Conservation (phyloP, 1,139 yeast species). For the Yamadazyma dushanensis region DNA sequence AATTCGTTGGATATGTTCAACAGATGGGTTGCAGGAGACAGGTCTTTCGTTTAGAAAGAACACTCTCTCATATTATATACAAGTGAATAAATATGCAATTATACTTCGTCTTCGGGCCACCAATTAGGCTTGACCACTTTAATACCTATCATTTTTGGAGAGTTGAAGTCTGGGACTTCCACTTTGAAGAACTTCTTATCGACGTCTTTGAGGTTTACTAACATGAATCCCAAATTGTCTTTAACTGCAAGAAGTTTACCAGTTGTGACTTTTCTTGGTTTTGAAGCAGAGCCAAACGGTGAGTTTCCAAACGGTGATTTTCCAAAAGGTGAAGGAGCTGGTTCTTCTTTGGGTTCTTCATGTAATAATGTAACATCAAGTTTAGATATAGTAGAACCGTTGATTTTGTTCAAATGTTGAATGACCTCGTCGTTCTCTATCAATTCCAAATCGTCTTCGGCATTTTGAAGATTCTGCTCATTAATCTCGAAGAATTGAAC, state of each 20-base stretch:
- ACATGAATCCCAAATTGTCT: constrained; percentile 68
- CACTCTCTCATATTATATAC: too few species aligned
- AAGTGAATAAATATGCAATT: too few species aligned
- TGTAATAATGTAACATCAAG: constrained; percentile 25
- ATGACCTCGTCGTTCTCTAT: constrained; percentile 20
- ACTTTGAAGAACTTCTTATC: constrained; percentile 31
- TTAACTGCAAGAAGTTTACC: constrained; percentile 61
- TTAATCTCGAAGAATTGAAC: constrained; percentile 48
- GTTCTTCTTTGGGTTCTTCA: constrained; percentile 15
- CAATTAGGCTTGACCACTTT: constrained; percentile 59
- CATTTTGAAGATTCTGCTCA: constrained; percentile 18
- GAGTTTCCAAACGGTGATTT: constrained; percentile 18
- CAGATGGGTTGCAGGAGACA: constrained; percentile 54
- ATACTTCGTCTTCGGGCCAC: constrained; percentile 56
- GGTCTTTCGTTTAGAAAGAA: too few species aligned
- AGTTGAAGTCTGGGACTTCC: constrained; percentile 27
- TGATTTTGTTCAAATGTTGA: constrained; percentile 18
- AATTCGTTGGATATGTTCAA: constrained; percentile 73
- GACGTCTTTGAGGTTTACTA: constrained; percentile 49
- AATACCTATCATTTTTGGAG: constrained; percentile 34
- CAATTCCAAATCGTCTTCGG: constrained; percentile 15
- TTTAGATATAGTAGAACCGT: constrained; percentile 21
- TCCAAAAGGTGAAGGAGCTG: constrained; percentile 5
- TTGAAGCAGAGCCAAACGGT: constrained; percentile 35
- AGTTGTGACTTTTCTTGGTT: constrained; percentile 39